Evolutionary conservation across 1,284 basidiomycete genomes (phyloP), one percentile per base, ranked within the genome.

Genomic region (Boletus semigastroideus): DNA sequence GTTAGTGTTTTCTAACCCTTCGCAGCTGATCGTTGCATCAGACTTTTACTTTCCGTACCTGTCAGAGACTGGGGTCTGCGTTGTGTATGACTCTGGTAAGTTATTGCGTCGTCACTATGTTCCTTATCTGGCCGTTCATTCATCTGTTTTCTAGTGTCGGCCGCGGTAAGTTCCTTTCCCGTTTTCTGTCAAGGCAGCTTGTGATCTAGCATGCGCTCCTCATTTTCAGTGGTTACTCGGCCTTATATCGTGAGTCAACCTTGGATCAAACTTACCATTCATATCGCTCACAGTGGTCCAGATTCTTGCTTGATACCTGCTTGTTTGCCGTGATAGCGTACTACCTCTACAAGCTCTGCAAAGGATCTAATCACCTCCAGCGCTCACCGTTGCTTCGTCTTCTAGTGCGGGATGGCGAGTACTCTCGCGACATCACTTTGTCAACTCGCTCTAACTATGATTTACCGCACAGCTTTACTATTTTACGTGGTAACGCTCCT

Each of bases 331-430:
- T 53, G 33, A 53, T 52, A 27, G 20, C 17, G 1, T 52, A 53
- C 20, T 53, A 28, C 31, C 27, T 53, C 4, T 38, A 52, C 34
- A 42, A 22, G 34, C 39, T 52, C 19, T 52, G 14, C 12, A 25
- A 2, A 12, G 38, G 5, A 1, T 31, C 49, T 11, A n/a, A 8
- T 17, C 27, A 33, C 0, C 28, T 52, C 14, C 33, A n/a, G 19
- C 3, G 20, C 14, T 52, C 39, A 4, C 49, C 49, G 8, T 8
- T 53, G 17, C 33, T 53, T 42, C 39, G 52, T 19, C 42, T 53
- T 30, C 22, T 53, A 2, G 13, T 53, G 19, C 49, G 49, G 25
- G 52, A 53, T 37, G 49, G 52, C 52, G 28, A 53, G 52, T 6
- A 8, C 5, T 14, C 27, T 34, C 7, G 22, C 5, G 22, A 5